Evolutionary conservation across 2,329 filamentous ascomycete species (phyloP).

Genomic region (Colletotrichum truncatum): DNA sequence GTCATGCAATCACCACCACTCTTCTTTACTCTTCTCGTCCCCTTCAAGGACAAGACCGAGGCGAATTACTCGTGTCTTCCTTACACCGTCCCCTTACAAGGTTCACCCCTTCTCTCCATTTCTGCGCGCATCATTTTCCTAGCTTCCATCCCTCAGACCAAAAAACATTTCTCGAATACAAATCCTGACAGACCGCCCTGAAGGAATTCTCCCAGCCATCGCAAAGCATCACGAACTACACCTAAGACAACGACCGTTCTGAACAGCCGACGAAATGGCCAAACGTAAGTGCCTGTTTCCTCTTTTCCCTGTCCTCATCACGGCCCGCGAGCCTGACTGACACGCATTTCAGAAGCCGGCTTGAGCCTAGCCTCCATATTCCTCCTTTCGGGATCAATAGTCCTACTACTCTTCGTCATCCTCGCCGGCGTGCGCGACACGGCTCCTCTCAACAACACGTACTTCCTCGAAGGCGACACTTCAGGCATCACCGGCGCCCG

Average conservation of each 20-base stretch:
- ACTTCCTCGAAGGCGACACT: conserved; percentile 87
- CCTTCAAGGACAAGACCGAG: background rate
- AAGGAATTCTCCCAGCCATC: conserved; percentile 6
- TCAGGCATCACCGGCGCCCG: conserved; percentile 75
- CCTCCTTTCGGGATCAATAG: conserved; percentile 59
- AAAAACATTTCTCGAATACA: conserved; percentile 12
- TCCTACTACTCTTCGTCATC: conserved; percentile 68
- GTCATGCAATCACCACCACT: no score
- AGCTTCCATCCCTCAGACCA: background rate
- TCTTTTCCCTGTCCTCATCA: background rate
- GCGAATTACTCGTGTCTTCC: background rate
- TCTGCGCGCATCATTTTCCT: conserved; percentile 1
- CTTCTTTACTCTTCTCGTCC: background rate
- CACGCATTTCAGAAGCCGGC: conserved; percentile 45
- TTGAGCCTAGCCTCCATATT: conserved; percentile 54
- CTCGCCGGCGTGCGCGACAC: conserved; percentile 60
- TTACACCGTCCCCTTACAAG: background rate
- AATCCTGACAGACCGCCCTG: conserved; percentile 5
- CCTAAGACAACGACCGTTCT: background rate
- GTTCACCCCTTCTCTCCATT: background rate
- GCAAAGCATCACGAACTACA: background rate
- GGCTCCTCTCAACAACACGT: conserved; percentile 76
- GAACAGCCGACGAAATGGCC: background rate
- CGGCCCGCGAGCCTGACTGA: background rate
- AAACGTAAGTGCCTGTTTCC: conserved; percentile 14